Conservation (phyloP, 2,329 filamentous ascomycete species). For the Sphaerulina musiva region DNA sequence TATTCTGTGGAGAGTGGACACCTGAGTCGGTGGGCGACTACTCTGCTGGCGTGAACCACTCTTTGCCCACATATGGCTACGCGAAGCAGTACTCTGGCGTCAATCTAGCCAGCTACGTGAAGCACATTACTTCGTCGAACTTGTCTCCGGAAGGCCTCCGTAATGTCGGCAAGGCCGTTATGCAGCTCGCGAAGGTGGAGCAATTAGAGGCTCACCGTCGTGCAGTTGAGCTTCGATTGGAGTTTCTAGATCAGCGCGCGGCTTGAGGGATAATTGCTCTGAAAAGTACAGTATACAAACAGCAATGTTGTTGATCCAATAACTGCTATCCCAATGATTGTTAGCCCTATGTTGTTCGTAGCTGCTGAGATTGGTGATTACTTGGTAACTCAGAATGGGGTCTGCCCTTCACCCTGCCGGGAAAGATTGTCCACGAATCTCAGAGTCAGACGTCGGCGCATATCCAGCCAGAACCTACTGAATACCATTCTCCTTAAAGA, state of each 20-base stretch:
- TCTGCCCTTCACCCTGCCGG: no score
- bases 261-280: not conserved
- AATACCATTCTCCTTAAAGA: no score
- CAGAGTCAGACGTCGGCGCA: no score
- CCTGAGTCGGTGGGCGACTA: conserved; percentile 98
- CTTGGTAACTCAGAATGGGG: no score
- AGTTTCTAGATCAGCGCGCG: conserved; percentile 13
- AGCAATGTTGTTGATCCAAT: not conserved
- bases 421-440: no score
- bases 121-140: conserved; percentile 94
- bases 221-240: conserved; percentile 60
- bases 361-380: no score
- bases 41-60: conserved; percentile 96
- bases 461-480: no score
- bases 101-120: conserved; percentile 90
- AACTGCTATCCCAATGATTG: no score
- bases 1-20: conserved; percentile 94
- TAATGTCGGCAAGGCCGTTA: conserved; percentile 82
- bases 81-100: conserved; percentile 98
- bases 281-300: not conserved
- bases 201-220: conserved; percentile 87
- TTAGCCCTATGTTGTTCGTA: no score
- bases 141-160: conserved; percentile 76
- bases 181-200: conserved; percentile 91
- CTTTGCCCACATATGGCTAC: conserved; percentile 91